These are phyloP conservation scores for Trichophyton simii DNA, from an alignment of 2,329 filamentous ascomycete genomes.

Conservation along the genomic window DNA sequence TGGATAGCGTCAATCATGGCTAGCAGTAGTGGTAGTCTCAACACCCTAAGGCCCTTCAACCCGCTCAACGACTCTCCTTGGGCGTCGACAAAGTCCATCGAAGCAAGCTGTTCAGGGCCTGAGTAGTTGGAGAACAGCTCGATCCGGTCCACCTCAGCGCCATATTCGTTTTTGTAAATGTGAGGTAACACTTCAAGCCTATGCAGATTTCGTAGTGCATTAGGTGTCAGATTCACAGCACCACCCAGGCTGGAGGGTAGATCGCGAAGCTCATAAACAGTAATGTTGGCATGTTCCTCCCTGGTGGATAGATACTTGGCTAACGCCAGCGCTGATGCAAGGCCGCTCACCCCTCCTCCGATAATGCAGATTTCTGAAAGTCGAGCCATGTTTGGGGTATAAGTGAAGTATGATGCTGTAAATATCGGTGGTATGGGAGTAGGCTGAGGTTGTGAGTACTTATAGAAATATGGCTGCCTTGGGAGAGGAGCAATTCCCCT, in stretches of 20 bases:
- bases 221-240: slow-evolving; percentile 20
- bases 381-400: background rate
- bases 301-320: slow-evolving; percentile 8
- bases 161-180: slow-evolving; percentile 30
- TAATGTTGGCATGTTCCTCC: slow-evolving; percentile 9
- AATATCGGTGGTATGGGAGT: background rate
- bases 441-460: background rate
- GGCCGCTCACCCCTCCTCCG: slow-evolving; percentile 16
- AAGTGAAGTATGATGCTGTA: background rate
- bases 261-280: slow-evolving; percentile 22
- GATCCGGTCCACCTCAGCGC: background rate
- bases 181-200: slow-evolving; percentile 33
- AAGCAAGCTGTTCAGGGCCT: slow-evolving; percentile 39
- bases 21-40: slow-evolving; percentile 41
- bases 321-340: slow-evolving; percentile 15
- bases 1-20: slow-evolving; percentile 27
- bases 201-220: slow-evolving; percentile 20
- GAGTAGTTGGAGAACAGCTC: slow-evolving; percentile 19
- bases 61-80: slow-evolving; percentile 20
- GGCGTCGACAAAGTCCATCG: slow-evolving; percentile 31
- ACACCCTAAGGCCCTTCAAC: slow-evolving; percentile 41
- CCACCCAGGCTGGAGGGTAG: slow-evolving; percentile 23
- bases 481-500: too few relatives aligned
- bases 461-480: background rate
- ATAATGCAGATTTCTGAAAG: slow-evolving; percentile 13